These are phyloP conservation scores for Cryptosporidium sp. DNA, from an alignment of 169 alveolate species.

Conservation along the genomic window DNA sequence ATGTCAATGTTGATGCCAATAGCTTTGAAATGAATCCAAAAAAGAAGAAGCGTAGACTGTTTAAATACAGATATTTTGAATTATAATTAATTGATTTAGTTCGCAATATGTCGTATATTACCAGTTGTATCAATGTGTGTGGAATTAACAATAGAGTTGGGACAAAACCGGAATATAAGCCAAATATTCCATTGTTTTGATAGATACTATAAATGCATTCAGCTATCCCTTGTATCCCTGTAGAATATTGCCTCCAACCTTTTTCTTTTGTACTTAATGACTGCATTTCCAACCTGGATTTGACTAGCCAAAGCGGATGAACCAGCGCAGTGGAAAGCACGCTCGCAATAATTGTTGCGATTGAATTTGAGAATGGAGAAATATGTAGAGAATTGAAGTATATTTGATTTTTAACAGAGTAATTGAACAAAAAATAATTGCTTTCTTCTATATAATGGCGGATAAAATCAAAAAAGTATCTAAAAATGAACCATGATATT, in stretches of 20 bases:
- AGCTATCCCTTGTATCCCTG: constrained; percentile 43
- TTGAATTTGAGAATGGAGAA: constrained; percentile 44
- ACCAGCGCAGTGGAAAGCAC: constrained; percentile 44
- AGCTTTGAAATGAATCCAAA: constrained; percentile 29
- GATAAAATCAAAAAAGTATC: constrained; percentile 46
- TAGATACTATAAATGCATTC: constrained; percentile 37
- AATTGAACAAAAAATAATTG: not conserved
- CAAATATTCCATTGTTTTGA: constrained; percentile 26
- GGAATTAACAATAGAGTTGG: constrained; percentile 46
- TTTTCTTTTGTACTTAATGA: constrained; percentile 5
- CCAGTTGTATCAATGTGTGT: constrained; percentile 49
- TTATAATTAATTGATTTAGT: not conserved
- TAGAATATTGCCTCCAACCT: constrained; percentile 68
- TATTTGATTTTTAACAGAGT: not conserved
- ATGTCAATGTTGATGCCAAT: constrained; percentile 43
- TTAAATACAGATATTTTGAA: not conserved
- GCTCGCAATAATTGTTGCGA: constrained; percentile 59
- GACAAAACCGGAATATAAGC: constrained; percentile 39
- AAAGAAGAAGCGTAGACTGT: not conserved
- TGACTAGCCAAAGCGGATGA: constrained; percentile 67
- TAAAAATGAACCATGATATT: constrained; percentile 61
- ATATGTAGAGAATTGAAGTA: not conserved
- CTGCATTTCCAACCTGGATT: constrained; percentile 65
- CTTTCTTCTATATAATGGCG: constrained; percentile 14
- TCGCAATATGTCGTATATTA: constrained; percentile 35